A percentile compares a stretch with the other conserved stretches of the same genome.
Conservation (phyloP, 352 stramenopile species). For the Saprolegnia parasitica region DNA sequence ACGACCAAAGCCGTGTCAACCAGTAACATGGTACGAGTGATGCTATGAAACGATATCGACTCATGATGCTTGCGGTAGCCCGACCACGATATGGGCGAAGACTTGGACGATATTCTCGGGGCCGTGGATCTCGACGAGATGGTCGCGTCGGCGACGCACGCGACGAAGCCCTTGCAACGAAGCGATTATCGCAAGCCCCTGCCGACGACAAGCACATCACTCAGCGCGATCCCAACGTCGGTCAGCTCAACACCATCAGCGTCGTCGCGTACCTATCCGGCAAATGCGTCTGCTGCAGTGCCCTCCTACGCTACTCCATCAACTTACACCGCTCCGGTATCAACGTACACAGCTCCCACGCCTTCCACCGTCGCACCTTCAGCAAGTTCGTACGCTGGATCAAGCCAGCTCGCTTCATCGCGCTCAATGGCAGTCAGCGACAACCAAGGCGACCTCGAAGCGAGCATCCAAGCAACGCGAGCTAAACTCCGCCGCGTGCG, state of each 20-base stretch:
- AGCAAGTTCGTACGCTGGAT: neutral
- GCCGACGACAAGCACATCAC: neutral
- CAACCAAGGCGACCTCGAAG: neutral
- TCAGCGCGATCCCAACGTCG: neutral
- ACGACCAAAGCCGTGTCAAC: neutral
- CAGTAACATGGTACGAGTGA: neutral
- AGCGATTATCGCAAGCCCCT: conserved; percentile 2
- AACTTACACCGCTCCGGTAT: neutral
- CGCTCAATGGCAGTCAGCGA: conserved; percentile 18
- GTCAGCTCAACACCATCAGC: neutral
- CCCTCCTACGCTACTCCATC: neutral
- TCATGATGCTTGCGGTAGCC: neutral
- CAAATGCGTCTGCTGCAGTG: neutral
- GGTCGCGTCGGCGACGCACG: conserved; percentile 15
- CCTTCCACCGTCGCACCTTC: neutral
- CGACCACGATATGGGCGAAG: conserved; percentile 20
- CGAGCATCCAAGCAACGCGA: conserved; percentile 55
- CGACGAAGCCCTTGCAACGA: neutral
- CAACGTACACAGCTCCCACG: neutral
- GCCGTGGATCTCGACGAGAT: conserved; percentile 27
- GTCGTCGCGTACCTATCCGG: neutral
- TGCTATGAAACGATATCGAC: neutral
- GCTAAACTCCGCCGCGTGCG: conserved; percentile 57
- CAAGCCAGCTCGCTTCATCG: conserved; percentile 31
- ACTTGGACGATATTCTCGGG: conserved; percentile 24